Conservation (phyloP, 345 rosid genomes). For the Cardamine occulta region DNA sequence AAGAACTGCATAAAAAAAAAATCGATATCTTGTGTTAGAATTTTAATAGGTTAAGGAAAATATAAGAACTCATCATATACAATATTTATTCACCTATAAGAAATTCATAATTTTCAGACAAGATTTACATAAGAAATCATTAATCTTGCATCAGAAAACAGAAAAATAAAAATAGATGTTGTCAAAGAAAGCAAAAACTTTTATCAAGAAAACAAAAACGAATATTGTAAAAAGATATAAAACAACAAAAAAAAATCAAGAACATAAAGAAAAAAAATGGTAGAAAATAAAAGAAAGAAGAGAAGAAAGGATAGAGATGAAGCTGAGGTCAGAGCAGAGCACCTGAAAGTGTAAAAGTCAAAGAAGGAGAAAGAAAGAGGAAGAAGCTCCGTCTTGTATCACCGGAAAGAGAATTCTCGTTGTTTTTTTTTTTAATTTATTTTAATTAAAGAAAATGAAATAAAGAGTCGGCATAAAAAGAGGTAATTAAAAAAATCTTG, state of each 20-base stretch:
- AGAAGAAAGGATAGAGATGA: conserved; percentile 2
- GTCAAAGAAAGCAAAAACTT: neutral
- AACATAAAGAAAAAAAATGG: neutral
- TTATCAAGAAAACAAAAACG: neutral
- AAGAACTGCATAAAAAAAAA: neutral
- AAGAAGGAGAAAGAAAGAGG: neutral
- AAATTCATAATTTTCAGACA: neutral
- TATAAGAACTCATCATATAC: too few species aligned
- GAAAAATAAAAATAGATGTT: neutral
- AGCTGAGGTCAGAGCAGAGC: conserved; percentile 23
- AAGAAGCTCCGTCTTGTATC: neutral
- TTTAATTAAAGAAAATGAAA: neutral
- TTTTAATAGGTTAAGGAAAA: neutral
- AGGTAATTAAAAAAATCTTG: neutral
- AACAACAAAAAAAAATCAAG: neutral
- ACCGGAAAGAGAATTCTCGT: neutral
- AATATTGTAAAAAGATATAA: neutral
- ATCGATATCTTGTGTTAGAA: neutral
- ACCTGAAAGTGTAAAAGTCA: conserved; percentile 28
- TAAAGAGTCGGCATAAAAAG: conserved; percentile 6
- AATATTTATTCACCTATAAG: too few species aligned
- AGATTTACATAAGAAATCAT: neutral
- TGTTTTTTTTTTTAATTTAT: neutral
- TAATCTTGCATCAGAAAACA: neutral
- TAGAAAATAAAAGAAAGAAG: neutral